phyloP scores from a whole-genome alignment of 352 stramenopile genomes.

The Globisporangium barbulae region DNA sequence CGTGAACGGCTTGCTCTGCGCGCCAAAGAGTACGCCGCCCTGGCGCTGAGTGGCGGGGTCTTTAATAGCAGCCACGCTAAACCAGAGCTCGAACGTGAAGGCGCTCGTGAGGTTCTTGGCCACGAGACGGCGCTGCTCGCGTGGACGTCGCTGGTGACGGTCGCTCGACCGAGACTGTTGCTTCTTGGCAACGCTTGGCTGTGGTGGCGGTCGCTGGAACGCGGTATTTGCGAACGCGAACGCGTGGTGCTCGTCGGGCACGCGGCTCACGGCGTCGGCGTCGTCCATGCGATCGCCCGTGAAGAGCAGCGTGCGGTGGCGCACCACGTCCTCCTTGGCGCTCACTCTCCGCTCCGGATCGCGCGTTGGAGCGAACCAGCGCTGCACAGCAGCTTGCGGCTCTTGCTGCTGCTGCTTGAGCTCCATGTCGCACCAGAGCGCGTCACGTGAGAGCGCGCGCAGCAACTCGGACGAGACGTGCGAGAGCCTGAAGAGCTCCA shows the following conservation, averaged over 20 bases:
- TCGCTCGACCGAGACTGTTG: background rate
- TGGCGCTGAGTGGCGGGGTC: background rate
- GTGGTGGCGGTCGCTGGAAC: background rate
- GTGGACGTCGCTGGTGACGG: background rate
- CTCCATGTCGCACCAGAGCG: slow-evolving; percentile 34
- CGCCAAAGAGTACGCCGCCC: slow-evolving; percentile 39
- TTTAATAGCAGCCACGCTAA: background rate
- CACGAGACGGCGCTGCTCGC: background rate
- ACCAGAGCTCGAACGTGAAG: slow-evolving; percentile 10
- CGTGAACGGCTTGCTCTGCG: slow-evolving; percentile 32
- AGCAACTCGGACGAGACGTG: background rate
- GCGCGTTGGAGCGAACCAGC: slow-evolving; percentile 1
- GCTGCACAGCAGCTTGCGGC: background rate
- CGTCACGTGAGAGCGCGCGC: background rate
- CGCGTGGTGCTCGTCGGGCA: background rate
- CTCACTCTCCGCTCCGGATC: background rate
- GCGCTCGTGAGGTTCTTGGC: too few species aligned
- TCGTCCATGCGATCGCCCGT: background rate
- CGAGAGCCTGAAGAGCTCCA: background rate
- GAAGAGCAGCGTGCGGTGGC: slow-evolving; percentile 2
- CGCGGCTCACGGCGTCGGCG: background rate
- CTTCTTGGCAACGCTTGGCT: background rate
- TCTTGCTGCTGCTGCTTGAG: background rate
- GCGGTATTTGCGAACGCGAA: background rate
- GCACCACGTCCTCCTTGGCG: slow-evolving; percentile 1